phyloP scores from a whole-genome alignment of 1,139 yeast genomes.

The Debaryomycetaceae sp. region DNA sequence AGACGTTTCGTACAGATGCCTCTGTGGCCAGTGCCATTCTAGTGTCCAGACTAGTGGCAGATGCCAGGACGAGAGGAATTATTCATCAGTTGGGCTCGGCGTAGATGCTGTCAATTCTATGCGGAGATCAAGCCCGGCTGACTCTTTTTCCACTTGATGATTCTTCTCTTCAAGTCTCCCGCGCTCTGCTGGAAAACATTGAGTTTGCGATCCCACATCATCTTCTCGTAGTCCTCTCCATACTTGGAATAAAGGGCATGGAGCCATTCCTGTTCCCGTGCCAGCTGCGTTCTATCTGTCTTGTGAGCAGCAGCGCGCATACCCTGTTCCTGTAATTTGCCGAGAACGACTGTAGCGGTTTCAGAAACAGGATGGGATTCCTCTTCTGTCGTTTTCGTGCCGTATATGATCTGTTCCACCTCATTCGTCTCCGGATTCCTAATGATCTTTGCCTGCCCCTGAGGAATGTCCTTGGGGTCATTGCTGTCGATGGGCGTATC shows the following conservation, averaged over 20 bases:
- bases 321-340: conserved; percentile 62
- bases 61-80: too few relatives aligned
- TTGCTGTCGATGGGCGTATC: conserved; percentile 13
- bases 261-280: conserved; percentile 71
- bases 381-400: conserved; percentile 29
- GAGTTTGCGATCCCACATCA: conserved; percentile 86
- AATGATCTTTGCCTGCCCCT: conserved; percentile 74
- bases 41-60: too few relatives aligned
- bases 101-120: background rate
- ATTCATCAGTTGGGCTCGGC: too few relatives aligned
- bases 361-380: conserved; percentile 16
- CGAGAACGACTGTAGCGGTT: conserved; percentile 39
- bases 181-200: conserved; percentile 75
- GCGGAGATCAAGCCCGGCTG: background rate
- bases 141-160: conserved; percentile 52
- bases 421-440: conserved; percentile 62
- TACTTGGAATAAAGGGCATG: conserved; percentile 54
- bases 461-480: conserved; percentile 51
- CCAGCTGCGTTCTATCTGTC: conserved; percentile 49
- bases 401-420: conserved; percentile 60
- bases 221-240: conserved; percentile 79
- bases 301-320: conserved; percentile 32
- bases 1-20: too few relatives aligned
- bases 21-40: too few relatives aligned
- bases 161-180: conserved; percentile 69